Percentiles rank a stretch among this genome's conserved stretches.
Evolutionary conservation across 2,329 filamentous ascomycete species (phyloP).

Genomic region (Lasiodiplodia citricola): DNA sequence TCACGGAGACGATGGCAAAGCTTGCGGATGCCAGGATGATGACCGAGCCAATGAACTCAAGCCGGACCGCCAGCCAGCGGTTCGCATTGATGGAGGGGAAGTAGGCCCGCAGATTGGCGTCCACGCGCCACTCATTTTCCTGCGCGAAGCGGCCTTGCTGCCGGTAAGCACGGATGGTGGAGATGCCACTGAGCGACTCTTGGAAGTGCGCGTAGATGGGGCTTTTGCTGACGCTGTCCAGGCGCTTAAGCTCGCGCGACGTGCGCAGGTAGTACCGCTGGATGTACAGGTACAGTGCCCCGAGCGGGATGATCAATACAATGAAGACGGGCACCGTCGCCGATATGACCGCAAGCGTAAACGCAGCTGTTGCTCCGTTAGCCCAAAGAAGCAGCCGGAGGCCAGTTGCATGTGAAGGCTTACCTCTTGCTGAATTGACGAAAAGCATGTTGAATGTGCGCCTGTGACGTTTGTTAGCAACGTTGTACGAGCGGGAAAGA

Average conservation of each 20-base stretch:
- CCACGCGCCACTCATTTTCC: constrained; percentile 97
- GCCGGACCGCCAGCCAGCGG: constrained; percentile 89
- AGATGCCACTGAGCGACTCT: constrained; percentile 90
- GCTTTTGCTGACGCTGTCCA: constrained; percentile 93
- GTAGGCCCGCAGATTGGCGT: constrained; percentile 91
- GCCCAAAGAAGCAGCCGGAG: constrained; percentile 1
- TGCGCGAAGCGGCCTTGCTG: constrained; percentile 85
- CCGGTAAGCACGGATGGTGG: constrained; percentile 92
- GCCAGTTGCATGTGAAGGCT: constrained; percentile 32
- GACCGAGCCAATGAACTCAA: constrained; percentile 93
- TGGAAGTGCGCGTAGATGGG: constrained; percentile 99
- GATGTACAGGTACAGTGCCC: constrained; percentile 84
- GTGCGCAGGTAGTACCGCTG: constrained; percentile 97
- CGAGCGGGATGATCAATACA: constrained; percentile 79
- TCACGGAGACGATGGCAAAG: constrained; percentile 81
- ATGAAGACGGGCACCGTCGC: constrained; percentile 80
- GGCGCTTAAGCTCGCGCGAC: constrained; percentile 91
- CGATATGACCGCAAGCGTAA: constrained; percentile 87
- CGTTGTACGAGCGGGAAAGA: not conserved
- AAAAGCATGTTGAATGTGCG: constrained; percentile 94
- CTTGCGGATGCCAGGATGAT: constrained; percentile 89
- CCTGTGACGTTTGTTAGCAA: constrained; percentile 18
- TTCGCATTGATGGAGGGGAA: constrained; percentile 92
- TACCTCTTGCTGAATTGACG: constrained; percentile 56
- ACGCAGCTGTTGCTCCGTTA: constrained; percentile 55